Conservation (phyloP, 2,329 filamentous ascomycete species). For the Hypoxylon sp. region DNA sequence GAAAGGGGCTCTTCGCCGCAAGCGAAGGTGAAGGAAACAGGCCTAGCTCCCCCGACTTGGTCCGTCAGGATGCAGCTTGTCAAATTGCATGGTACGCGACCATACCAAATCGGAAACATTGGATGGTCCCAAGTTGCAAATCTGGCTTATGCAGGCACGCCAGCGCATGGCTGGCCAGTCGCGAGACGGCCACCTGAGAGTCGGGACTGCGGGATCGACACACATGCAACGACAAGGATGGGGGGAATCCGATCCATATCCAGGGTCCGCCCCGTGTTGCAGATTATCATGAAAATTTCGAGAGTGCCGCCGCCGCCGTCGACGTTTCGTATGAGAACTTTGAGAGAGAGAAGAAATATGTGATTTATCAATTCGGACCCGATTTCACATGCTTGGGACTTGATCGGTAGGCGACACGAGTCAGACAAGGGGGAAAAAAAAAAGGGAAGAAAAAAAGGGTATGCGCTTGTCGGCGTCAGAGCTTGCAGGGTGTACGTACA, state of each 20-base stretch:
- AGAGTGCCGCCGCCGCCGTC: conserved; percentile 23
- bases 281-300: conserved; percentile 25
- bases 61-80: conserved; percentile 7
- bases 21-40: conserved; percentile 17
- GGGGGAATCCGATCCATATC: conserved; percentile 27
- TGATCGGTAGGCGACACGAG: too few relatives aligned
- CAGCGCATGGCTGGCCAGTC: conserved; percentile 24
- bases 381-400: conserved; percentile 1
- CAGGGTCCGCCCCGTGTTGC: conserved; percentile 28
- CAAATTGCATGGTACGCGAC: conserved; percentile 21
- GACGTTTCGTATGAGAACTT: conserved; percentile 17
- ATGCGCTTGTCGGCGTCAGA: too few relatives aligned
- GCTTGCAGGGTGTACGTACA: too few relatives aligned
- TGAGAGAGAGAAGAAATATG: background rate
- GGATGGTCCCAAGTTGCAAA: conserved; percentile 31
- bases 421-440: conserved; percentile 6
- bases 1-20: conserved; percentile 19
- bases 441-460: background rate
- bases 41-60: conserved; percentile 15
- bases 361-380: background rate
- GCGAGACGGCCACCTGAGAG: conserved; percentile 2
- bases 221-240: conserved; percentile 35
- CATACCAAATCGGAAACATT: conserved; percentile 36
- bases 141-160: conserved; percentile 32
- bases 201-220: conserved; percentile 34